These are phyloP conservation scores for Yarrowia galli DNA, from an alignment of 1,139 yeast genomes.

Conservation along the genomic window DNA sequence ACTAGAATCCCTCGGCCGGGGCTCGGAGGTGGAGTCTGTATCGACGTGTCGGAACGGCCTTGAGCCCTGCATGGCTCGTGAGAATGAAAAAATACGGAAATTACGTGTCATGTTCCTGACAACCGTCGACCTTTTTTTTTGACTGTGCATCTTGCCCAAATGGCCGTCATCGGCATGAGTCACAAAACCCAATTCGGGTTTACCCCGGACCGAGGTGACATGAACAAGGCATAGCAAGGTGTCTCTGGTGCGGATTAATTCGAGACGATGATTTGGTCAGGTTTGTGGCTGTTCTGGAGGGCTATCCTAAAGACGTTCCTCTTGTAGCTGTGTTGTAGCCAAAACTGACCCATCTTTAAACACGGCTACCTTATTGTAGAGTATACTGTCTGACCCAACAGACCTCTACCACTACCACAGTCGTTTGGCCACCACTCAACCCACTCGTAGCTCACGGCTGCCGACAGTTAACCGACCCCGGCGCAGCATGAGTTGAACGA, in stretches of 20 bases:
- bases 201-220: slow-evolving; percentile 39
- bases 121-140: no score
- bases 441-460: slow-evolving; percentile 25
- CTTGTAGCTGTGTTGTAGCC: no score
- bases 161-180: slow-evolving; percentile 37
- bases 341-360: no score
- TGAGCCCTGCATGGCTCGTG: not conserved
- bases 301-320: no score
- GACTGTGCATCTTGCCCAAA: no score
- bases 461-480: slow-evolving; percentile 26
- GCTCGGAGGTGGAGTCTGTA: not conserved
- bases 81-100: not conserved
- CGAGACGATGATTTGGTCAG: no score
- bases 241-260: slow-evolving; percentile 10
- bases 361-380: no score
- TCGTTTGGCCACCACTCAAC: not conserved
- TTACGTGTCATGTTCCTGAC: no score
- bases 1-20: not conserved
- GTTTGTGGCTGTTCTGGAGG: no score
- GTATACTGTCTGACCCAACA: no score
- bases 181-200: slow-evolving; percentile 36
- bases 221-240: slow-evolving; percentile 6
- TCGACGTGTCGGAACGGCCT: no score
- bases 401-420: not conserved
- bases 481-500: slow-evolving; percentile 1